A percentile compares a stretch with the other conserved stretches of the same genome.
These are phyloP conservation scores for Nakataea oryzae DNA, from an alignment of 2,329 filamentous ascomycete species.

Conservation along the genomic window DNA sequence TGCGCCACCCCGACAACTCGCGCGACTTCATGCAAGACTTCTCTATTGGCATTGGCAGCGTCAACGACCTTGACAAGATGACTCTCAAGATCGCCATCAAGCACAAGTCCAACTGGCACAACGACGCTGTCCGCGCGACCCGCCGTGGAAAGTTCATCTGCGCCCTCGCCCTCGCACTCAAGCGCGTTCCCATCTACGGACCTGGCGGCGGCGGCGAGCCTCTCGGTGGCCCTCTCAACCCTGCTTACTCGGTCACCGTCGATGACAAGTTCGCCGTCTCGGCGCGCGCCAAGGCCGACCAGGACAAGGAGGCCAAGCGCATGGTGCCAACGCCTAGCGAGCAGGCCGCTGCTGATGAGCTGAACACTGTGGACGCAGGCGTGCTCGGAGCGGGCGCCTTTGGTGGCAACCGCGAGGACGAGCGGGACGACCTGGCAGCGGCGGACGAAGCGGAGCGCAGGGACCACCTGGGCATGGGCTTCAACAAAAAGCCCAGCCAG, in stretches of 20 bases:
- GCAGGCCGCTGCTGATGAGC: conserved; percentile 29
- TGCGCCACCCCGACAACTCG: conserved; percentile 70
- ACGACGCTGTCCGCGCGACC: conserved; percentile 70
- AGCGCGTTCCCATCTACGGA: conserved; percentile 75
- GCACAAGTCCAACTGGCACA: conserved; percentile 89
- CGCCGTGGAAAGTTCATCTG: conserved; percentile 96
- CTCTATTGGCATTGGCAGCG: conserved; percentile 63
- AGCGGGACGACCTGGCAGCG: conserved; percentile 19
- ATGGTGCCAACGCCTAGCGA: conserved; percentile 45
- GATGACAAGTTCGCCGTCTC: conserved; percentile 55
- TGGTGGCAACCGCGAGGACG: conserved; percentile 25
- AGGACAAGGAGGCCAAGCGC: conserved; percentile 53
- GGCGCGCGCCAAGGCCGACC: conserved; percentile 48
- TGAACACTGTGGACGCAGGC: conserved; percentile 29
- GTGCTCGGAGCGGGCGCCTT: conserved; percentile 21
- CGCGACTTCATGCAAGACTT: conserved; percentile 88
- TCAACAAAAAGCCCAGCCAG: conserved; percentile 30
- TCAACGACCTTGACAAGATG: conserved; percentile 82
- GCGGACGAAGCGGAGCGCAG: conserved; percentile 23
- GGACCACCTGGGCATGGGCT: conserved; percentile 20
- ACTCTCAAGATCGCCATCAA: conserved; percentile 73
- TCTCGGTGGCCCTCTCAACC: conserved; percentile 60
- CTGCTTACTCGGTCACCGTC: conserved; percentile 70
- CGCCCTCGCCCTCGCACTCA: conserved; percentile 73
- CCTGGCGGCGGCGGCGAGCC: conserved; percentile 62